Base-by-base conservation (phyloP, 1,284 basidiomycete genomes). In the Phlebopus sp. region DNA sequence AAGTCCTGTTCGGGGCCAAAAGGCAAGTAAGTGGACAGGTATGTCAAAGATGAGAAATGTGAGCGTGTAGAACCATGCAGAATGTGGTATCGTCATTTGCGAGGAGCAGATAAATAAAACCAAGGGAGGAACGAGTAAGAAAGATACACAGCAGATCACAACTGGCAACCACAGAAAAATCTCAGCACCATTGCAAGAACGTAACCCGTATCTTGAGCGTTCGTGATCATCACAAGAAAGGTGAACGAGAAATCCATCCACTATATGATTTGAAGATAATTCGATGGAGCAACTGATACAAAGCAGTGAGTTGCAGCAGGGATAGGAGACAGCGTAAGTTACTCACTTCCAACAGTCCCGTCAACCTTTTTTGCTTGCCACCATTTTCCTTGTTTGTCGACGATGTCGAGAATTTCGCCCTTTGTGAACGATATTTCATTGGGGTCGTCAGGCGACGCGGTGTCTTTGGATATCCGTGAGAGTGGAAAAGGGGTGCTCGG, bases 401-500 rank as follows among this genome's bases (percentile, higher is more conserved):
- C 70, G 54, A 99, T 91, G 50, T 98, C 94, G 55, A 99, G 79
- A 36, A 94, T 78, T 64, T 99, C 96, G 44, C 93, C 93, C 68
- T 98, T 98, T 48, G 75, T 66, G 69, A 99, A 98, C 38, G 90
- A 91, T 42, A 99, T 90, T 71, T 99, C 97, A 62, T 92, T 97
- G 8, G 95, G 92, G 69, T 99, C 96, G 55, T 98, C 94, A 15
- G 90, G 77, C 8, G 88, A 92, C 27, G 95, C 96, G 50, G 82
- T 83, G 74, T 99, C 94, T 86, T 69, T 55, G 38, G 48, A 39
- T 46, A 45, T 42, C 42, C 42, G 46, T 56, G 53, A 53, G 37
- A 48, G 52, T 40, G 32, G 52, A 25, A 31, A 39, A 40, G 38
- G 51, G 56, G 29, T 52, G 21, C 27, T 30, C 21, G 46, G 46